Base-by-base conservation (phyloP, 495 filamentous ascomycete species). In the Aspergillus carlsbadensis region DNA sequence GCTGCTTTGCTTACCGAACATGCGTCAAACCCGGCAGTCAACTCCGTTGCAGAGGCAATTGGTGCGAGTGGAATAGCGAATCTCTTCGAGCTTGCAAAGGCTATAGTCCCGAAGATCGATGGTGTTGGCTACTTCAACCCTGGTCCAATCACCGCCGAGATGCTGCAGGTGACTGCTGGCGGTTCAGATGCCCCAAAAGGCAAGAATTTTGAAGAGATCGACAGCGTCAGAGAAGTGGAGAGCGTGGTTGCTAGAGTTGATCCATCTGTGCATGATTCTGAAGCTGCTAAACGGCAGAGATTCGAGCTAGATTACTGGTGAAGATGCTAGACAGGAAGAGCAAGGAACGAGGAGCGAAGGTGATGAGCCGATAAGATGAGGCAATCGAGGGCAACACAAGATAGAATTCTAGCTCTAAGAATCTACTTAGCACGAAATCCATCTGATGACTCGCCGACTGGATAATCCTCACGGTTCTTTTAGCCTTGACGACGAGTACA, bases 21-120 rank as follows among this genome's bases (percentile, higher is more conserved):
- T 11, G 11, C 8, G 22, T 24, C 13, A 8, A 21, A 36, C 34
- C 26, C 21, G 13, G 31, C 43, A 35, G 33, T 46, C 3, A 55
- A 55, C 10, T 37, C 56, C 31, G 62, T 65, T 31, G 57, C 66
- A 26, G 21, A 62, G 22, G 60, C 56, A 7, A 60, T 78, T 7
- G 67, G 70, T 6, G 10, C 51, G n/a, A 63, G 59, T 2, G 74
- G 69, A 1, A 51, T 78, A 5, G 63, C 67, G 1, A 60, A 68
- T 15, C 59, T 79, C 22, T 50, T 72, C 6, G 53, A 62, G 17
- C 24, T 75, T 1, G 57, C 68, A 1, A 69, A 60, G 20, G 59
- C 49, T 0, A 53, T 78, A 1, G 69, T 79, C 6, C 60, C 66
- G 29, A 68, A 63, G 3, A 75, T 75, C 15, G 75, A 78, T 42